Evolutionary conservation across 768 basidiomycete genomes (phyloP), one percentile per base, ranked within the genome.

Genomic region (Auricularia heimuer): DNA sequence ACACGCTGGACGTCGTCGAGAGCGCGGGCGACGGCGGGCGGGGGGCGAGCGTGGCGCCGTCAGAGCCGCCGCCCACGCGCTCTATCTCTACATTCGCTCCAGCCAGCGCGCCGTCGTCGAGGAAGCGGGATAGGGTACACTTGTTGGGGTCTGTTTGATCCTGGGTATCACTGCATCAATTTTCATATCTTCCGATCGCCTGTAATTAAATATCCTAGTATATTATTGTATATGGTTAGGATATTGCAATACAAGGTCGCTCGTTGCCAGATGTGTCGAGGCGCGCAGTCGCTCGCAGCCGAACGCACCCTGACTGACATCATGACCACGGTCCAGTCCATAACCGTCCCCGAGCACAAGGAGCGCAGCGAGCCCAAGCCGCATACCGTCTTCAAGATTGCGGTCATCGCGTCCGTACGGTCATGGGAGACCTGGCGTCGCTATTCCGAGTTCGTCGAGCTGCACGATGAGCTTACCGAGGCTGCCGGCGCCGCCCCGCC

Each of bases 381-480:
- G n/a, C 92, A 95, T 72, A 81, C 82, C 65, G 91, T 90, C 70
- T 96, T 89, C 77, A 81, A 81, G 67, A 89, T 96, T 73, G 83
- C 88, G 71, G 86, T 98, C 69, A 85, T 90, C 69, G 93, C 93
- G 4, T 86, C 92, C 64, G 90, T 94, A 35, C 87, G 91, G 67
- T 88, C 92, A 73, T 98, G 95, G 94, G 85, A 89, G 65, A 90
- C 97, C 82, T 91, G 90, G 86, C 81, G 89, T 65, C 89, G 96
- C 62, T 98, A 98, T 78, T 94, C 92, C 54, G 94, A 97, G 77
- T 98, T 98, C 77, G 86, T 83, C 72, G 87, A 92, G 70, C 85
- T 98, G 6, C 84, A 95, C 74, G 82, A 83, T 7, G 89, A 94
- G 70, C 84, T 97, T 70, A 82, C 82, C 34, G 87, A 89, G 72